Conservation (phyloP, 768 basidiomycete species). For the Leccinellum rugosiceps region DNA sequence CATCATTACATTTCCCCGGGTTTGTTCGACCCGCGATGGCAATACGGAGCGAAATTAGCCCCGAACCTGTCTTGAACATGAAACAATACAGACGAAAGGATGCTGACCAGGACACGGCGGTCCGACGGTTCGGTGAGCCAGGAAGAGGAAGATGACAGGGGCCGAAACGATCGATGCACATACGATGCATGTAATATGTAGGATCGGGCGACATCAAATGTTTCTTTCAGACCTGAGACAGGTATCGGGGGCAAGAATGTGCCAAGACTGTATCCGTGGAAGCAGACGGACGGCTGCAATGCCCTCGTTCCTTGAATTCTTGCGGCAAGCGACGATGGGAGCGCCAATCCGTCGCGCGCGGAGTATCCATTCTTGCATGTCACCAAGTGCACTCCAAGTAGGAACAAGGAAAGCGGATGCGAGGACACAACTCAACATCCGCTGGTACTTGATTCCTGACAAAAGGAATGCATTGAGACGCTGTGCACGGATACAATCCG, state of each 20-base stretch:
- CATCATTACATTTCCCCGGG: neutral
- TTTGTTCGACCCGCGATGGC: neutral
- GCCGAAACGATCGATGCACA: conserved; percentile 1
- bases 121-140: neutral
- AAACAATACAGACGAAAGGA: neutral
- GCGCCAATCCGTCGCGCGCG: conserved; percentile 15
- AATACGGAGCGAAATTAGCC: neutral
- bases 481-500: neutral
- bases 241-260: conserved; percentile 1
- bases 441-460: neutral
- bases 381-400: neutral
- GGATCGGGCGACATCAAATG: neutral
- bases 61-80: neutral
- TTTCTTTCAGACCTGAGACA: conserved; percentile 5
- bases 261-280: neutral
- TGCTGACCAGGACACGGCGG: neutral
- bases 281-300: neutral
- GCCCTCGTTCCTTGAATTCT: neutral
- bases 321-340: neutral
- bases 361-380: neutral
- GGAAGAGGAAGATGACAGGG: neutral
- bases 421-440: neutral
- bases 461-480: neutral
- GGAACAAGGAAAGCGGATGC: neutral
- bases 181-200: conserved; percentile 7